A percentile compares a stretch with the other conserved stretches of the same genome.
These are phyloP conservation scores for Raffaelea albimanens DNA, from an alignment of 2,329 filamentous ascomycete species.

Conservation along the genomic window DNA sequence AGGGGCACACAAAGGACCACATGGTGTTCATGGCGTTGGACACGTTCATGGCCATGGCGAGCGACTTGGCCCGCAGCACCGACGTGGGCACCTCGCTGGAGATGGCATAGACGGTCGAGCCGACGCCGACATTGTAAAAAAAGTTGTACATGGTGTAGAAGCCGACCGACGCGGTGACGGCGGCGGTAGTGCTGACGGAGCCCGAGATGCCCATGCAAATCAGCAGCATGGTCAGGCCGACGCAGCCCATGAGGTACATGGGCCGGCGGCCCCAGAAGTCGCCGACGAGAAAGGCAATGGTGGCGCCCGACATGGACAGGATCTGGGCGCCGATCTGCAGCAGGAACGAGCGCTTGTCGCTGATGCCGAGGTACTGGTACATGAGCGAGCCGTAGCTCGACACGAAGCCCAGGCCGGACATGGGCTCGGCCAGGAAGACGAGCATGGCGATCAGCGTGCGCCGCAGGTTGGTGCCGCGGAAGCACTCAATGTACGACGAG, in stretches of 20 bases:
- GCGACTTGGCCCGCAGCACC: constrained; percentile 15
- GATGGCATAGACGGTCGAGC: constrained; percentile 15
- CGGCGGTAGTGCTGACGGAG: constrained; percentile 10
- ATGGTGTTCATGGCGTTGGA: constrained; percentile 10
- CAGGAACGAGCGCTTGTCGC: constrained; percentile 18
- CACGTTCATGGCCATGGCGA: constrained; percentile 12
- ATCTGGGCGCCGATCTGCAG: constrained; percentile 26
- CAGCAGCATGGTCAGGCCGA: constrained; percentile 20
- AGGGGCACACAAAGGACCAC: constrained; percentile 17
- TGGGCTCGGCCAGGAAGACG: constrained; percentile 27
- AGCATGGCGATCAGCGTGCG: constrained; percentile 37
- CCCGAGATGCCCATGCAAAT: constrained; percentile 16
- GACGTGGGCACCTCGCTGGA: constrained; percentile 16
- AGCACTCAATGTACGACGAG: constrained; percentile 25
- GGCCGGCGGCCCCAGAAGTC: constrained; percentile 6
- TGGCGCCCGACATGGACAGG: constrained; percentile 27
- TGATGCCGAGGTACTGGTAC: constrained; percentile 10
- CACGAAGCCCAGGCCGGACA: constrained; percentile 6
- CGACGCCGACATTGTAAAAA: constrained; percentile 16
- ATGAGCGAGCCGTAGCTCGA: constrained; percentile 1
- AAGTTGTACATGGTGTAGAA: constrained; percentile 17
- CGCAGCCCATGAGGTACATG: constrained; percentile 4
- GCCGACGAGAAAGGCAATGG: constrained; percentile 15
- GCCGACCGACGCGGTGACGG: constrained; percentile 15
- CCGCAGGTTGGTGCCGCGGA: constrained; percentile 22